phyloP scores from a whole-genome alignment of 495 filamentous ascomycete species.

The Aspergillus sclerotioniger region DNA sequence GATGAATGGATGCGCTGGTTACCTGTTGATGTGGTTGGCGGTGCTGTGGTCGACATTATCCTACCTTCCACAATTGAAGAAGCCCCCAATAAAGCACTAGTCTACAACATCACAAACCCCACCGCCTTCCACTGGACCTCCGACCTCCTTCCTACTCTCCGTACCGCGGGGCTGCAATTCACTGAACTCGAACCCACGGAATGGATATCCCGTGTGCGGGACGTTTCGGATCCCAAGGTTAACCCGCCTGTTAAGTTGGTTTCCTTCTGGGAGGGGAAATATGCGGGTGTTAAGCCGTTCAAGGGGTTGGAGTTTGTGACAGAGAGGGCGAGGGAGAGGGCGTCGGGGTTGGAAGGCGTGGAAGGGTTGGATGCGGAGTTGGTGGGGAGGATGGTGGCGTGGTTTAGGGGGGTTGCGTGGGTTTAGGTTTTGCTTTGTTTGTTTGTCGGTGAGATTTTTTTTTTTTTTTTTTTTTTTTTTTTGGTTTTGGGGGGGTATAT shows the following conservation, averaged over 20 bases:
- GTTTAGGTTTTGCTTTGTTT: too few relatives aligned
- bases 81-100: not conserved
- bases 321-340: conserved; percentile 16
- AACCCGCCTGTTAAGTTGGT: conserved; percentile 48
- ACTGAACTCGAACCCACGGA: conserved; percentile 17
- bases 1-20: conserved; percentile 33
- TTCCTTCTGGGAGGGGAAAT: conserved; percentile 38
- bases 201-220: conserved; percentile 22
- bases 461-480: too few relatives aligned
- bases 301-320: conserved; percentile 16
- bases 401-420: conserved; percentile 17
- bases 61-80: conserved; percentile 1
- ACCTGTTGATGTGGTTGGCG: conserved; percentile 20
- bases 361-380: conserved; percentile 12
- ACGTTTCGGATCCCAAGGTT: conserved; percentile 26
- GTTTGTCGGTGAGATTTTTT: too few relatives aligned
- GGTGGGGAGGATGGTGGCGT: conserved; percentile 25
- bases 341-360: conserved; percentile 13
- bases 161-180: conserved; percentile 19
- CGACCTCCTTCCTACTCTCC: conserved; percentile 26
- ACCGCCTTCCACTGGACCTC: conserved; percentile 29
- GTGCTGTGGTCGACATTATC: conserved; percentile 19
- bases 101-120: conserved; percentile 27
- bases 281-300: not conserved
- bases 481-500: too few relatives aligned